A percentile compares a stretch with the other conserved stretches of the same genome.
These are phyloP conservation scores for Malania oleifera DNA, from an alignment of 164 flowering plant species.

Conservation along the genomic window DNA sequence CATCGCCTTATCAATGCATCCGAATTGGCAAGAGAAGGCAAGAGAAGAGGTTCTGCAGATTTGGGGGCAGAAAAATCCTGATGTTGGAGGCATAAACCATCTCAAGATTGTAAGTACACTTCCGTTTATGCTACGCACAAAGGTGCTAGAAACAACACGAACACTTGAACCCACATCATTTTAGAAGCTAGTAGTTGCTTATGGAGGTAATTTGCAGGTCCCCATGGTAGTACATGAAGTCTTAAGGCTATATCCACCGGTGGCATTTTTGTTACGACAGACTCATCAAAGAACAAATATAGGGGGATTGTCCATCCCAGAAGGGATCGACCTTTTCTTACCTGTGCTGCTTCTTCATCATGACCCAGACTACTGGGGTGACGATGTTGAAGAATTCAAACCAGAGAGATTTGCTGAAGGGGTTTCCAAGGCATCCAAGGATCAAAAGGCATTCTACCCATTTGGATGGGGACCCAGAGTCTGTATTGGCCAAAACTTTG, in stretches of 20 bases:
- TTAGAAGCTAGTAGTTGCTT: too few species aligned
- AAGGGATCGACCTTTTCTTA: conserved; percentile 6
- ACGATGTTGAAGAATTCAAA: conserved; percentile 1
- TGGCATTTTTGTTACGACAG: not conserved
- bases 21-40: conserved; percentile 42
- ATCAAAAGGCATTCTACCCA: conserved; percentile 24
- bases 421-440: conserved; percentile 4
- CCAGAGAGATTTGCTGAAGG: conserved; percentile 6
- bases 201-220: conserved; percentile 27
- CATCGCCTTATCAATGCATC: conserved; percentile 36
- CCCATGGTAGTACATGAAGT: conserved; percentile 24
- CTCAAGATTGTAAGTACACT: conserved; percentile 33
- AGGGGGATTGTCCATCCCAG: conserved; percentile 11
- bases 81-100: conserved; percentile 25
- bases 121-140: not conserved
- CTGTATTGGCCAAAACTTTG: conserved; percentile 31
- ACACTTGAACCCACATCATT: too few species aligned
- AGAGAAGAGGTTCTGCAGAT: conserved; percentile 41
- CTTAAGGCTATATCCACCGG: conserved; percentile 18
- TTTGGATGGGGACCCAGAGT: conserved; percentile 28
- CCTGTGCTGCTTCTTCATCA: conserved; percentile 11
- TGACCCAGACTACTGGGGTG: conserved; percentile 8
- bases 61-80: conserved; percentile 23
- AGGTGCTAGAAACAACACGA: too few species aligned
- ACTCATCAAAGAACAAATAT: conserved; percentile 8